Conservation (phyloP, 2,329 filamentous ascomycete species). For the Ploettnerulaceae sp. region DNA sequence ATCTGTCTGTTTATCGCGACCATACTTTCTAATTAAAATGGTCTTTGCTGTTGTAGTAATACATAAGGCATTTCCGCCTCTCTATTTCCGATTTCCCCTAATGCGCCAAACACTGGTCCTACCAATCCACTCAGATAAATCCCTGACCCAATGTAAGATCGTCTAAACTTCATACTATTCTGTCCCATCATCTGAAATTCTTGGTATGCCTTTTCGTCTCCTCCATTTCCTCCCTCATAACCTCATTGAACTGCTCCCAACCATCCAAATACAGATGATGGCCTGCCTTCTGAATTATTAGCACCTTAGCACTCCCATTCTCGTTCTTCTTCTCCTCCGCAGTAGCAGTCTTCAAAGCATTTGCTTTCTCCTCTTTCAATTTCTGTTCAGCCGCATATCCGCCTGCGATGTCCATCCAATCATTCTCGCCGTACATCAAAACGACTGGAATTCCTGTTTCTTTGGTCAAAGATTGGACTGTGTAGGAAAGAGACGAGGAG, state of each 20-base stretch:
- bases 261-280: constrained; percentile 71
- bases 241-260: constrained; percentile 63
- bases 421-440: constrained; percentile 94
- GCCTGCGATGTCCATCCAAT: constrained; percentile 97
- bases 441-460: constrained; percentile 72
- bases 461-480: constrained; percentile 15
- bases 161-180: background rate
- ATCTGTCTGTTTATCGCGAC: too few relatives aligned
- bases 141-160: too few relatives aligned
- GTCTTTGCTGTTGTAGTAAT: too few relatives aligned
- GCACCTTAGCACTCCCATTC: constrained; percentile 75
- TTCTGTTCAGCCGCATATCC: constrained; percentile 77
- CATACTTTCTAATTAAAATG: too few relatives aligned
- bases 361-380: constrained; percentile 62
- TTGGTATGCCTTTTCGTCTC: constrained; percentile 37
- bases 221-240: constrained; percentile 62
- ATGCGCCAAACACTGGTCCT: too few relatives aligned
- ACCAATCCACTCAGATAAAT: too few relatives aligned
- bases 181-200: constrained; percentile 9
- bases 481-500: background rate
- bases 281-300: constrained; percentile 67
- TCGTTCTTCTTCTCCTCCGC: constrained; percentile 66
- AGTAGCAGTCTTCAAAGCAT: constrained; percentile 55
- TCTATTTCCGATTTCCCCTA: too few relatives aligned
- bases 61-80: too few relatives aligned